phyloP scores from a whole-genome alignment of 371 early-diverging fungal species.

The Mucor irregularis region DNA sequence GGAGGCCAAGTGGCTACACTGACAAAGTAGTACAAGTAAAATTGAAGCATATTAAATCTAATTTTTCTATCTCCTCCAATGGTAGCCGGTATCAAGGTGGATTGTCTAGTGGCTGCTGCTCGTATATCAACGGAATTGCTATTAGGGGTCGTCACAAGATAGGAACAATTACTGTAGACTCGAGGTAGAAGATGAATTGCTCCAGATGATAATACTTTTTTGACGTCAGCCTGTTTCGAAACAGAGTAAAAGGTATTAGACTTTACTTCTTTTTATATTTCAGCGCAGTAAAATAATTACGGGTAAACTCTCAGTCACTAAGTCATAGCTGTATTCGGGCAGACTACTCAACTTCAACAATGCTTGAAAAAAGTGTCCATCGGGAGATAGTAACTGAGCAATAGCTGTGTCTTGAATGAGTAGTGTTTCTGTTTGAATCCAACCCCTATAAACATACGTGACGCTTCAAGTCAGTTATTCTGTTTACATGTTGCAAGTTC shows the following conservation, averaged over 20 bases:
- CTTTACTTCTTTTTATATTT: not conserved
- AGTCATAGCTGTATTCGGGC: constrained; percentile 31
- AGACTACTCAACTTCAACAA: constrained; percentile 19
- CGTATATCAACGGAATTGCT: constrained; percentile 19
- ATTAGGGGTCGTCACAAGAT: constrained; percentile 1
- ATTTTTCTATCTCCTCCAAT: constrained; percentile 26
- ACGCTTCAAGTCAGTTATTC: not conserved
- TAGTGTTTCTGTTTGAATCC: constrained; percentile 31
- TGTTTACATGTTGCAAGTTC: not conserved
- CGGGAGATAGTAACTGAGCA: constrained; percentile 14
- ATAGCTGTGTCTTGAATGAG: constrained; percentile 24
- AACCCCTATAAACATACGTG: constrained; percentile 30
- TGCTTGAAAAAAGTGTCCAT: constrained; percentile 32
- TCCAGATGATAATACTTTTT: constrained; percentile 28
- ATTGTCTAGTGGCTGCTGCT: constrained; percentile 34
- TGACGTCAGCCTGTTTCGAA: constrained; percentile 31
- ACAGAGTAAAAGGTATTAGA: not conserved
- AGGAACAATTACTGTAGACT: constrained; percentile 25
- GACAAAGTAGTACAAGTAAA: constrained; percentile 35
- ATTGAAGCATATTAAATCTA: constrained; percentile 37
- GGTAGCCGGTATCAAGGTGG: constrained; percentile 23
- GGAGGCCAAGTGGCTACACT: constrained; percentile 33
- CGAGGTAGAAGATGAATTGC: constrained; percentile 33
- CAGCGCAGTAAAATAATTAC: too few species aligned
- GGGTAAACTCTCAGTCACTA: constrained; percentile 29